Evolutionary conservation across 495 filamentous ascomycete species (phyloP), one percentile per base, ranked within the genome.

Genomic region (Podospora comata): DNA sequence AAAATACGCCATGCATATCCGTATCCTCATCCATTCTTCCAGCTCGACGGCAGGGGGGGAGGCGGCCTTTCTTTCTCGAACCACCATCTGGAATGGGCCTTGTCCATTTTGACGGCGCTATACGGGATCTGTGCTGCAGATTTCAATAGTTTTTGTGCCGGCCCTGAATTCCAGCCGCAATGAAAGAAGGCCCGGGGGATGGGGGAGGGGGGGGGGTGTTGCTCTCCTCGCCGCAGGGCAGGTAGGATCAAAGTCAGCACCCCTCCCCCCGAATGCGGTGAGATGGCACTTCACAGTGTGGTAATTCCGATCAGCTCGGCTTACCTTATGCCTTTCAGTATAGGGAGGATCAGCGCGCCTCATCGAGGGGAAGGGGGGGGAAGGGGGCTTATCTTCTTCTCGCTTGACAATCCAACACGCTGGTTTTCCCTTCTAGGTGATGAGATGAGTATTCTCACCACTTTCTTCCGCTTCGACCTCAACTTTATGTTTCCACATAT

Each of bases 111-210:
- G 7, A 48, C 13, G 15, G 39, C 39, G 39, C 39, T 48, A 26
- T 58, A 58, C 55, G 55, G 20, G 55, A 58, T 20, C 20, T 58
- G n/a, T 19, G 55, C n/a, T 26, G 23, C 23, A 58, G 55, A 58
- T 58, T 58, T 26, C 55, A 58, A 58, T 58, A 58, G 55, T 58
- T 48, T 48, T 48, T 48, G 39, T 48, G 23, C 19, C n/a, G 55
- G 9, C 55, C 55, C 55, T 58, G n/a, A 58, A 58, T 58, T 58
- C 55, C 23, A 58, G 55, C 55, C 55, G 55, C 55, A 48, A 48
- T 48, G 39, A 48, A 48, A 48, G 39, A 5, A 39, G 5, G 34
- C 20, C 20, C 20, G 20, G 20, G 20, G 20, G 20, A 23, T 23
- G n/a, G n/a, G n/a, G n/a, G n/a, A n/a, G n/a, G n/a, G n/a, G 20